A percentile compares a stretch with the other conserved stretches of the same genome.
These are phyloP conservation scores for Colletotrichum ledebouriae DNA, from an alignment of 2,329 filamentous ascomycete genomes.

Conservation along the genomic window DNA sequence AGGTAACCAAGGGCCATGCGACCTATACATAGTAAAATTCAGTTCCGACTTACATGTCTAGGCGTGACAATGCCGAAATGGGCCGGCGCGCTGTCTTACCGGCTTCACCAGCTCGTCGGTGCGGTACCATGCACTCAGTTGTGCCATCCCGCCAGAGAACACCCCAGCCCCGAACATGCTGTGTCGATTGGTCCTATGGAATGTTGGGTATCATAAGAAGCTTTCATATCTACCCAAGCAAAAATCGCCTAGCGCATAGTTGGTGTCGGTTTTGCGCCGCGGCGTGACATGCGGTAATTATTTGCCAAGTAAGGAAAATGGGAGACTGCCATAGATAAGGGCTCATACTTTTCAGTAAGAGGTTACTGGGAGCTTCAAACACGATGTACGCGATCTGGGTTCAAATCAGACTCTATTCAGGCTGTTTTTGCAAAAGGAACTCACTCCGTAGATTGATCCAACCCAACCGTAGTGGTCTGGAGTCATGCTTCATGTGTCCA, in stretches of 20 bases:
- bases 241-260: constrained; percentile 55
- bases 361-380: constrained; percentile 56
- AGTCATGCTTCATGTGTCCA: neutral
- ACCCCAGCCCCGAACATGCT: constrained; percentile 56
- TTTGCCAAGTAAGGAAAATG: constrained; percentile 54
- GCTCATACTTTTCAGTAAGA: constrained; percentile 53
- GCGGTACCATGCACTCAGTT: constrained; percentile 59
- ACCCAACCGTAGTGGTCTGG: constrained; percentile 47
- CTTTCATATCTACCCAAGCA: constrained; percentile 49
- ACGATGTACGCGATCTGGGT: constrained; percentile 54
- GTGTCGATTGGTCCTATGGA: neutral
- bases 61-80: no score
- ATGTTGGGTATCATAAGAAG: rapidly evolving
- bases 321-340: constrained; percentile 53
- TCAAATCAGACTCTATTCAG: neutral
- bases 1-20: constrained; percentile 47
- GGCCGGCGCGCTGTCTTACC: constrained; percentile 54
- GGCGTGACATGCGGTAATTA: constrained; percentile 55
- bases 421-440: neutral
- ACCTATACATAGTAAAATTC: no score
- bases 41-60: no score
- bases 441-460: constrained; percentile 44
- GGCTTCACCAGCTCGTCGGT: constrained; percentile 58
- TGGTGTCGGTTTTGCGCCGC: constrained; percentile 55
- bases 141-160: constrained; percentile 57